phyloP scores from a whole-genome alignment of 2,329 filamentous ascomycete species.

The Fusarium chuoi region DNA sequence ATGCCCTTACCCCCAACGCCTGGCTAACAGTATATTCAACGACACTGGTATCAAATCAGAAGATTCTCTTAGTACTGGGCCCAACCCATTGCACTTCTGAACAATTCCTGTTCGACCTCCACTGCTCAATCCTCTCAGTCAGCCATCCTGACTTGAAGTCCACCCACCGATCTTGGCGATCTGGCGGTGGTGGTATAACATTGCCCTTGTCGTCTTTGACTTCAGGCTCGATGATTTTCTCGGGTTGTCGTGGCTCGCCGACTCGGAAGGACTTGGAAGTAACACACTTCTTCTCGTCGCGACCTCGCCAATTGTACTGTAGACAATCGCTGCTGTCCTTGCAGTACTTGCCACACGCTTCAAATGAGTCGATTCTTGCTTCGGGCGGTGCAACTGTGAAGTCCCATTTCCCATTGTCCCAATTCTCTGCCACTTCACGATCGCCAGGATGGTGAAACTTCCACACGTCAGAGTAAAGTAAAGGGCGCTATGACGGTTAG shows the following conservation, averaged over 20 bases:
- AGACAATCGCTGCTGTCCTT: slow-evolving; percentile 40
- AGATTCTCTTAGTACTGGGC: slow-evolving; percentile 46
- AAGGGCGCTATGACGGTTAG: slow-evolving; percentile 44
- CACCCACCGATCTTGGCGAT: slow-evolving; percentile 40
- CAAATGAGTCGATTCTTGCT: slow-evolving; percentile 41
- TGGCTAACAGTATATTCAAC: slow-evolving; percentile 16
- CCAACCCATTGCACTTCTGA: slow-evolving; percentile 48
- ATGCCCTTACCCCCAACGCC: slow-evolving; percentile 35
- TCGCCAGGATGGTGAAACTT: slow-evolving; percentile 50
- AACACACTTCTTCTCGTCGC: slow-evolving; percentile 46
- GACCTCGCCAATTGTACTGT: slow-evolving; percentile 48
- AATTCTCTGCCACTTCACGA: slow-evolving; percentile 36
- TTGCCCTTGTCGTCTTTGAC: slow-evolving; percentile 41
- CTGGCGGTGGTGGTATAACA: slow-evolving; percentile 29
- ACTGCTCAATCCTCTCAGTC: slow-evolving; percentile 40
- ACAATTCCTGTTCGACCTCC: slow-evolving; percentile 42
- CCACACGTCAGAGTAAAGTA: slow-evolving; percentile 53
- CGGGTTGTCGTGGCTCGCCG: slow-evolving; percentile 38
- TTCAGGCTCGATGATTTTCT: slow-evolving; percentile 42
- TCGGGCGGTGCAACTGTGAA: slow-evolving; percentile 41
- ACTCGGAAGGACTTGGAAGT: slow-evolving; percentile 45
- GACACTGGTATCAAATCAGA: slow-evolving; percentile 30
- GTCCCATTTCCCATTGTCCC: slow-evolving; percentile 50
- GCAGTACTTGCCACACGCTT: slow-evolving; percentile 45
- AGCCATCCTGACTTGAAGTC: slow-evolving; percentile 48